phyloP scores from a whole-genome alignment of 768 basidiomycete genomes.

The Rhodotorula taiwanensis region DNA sequence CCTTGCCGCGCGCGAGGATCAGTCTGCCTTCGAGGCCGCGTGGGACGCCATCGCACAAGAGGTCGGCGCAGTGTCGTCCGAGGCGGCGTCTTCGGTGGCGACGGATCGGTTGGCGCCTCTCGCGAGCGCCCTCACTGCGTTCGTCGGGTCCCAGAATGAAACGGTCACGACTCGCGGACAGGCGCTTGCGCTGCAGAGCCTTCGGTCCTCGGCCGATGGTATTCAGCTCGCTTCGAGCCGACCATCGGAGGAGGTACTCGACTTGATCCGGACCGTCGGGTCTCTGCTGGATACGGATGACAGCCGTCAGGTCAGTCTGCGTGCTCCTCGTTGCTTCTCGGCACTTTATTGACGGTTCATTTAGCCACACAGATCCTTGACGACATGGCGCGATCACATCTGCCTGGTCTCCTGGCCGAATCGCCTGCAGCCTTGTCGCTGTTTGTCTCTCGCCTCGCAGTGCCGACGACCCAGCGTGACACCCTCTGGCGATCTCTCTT shows the following conservation, averaged over 20 bases:
- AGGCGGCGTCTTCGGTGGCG: not conserved
- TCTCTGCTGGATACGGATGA: constrained; percentile 1
- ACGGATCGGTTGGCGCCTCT: constrained; percentile 4
- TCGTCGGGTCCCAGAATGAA: not conserved
- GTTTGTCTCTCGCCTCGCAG: constrained; percentile 11
- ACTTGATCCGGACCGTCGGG: not conserved
- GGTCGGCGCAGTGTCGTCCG: not conserved
- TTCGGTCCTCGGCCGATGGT: not conserved
- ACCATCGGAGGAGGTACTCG: constrained; percentile 1
- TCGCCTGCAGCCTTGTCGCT: constrained; percentile 14
- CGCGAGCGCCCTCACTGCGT: constrained; percentile 8
- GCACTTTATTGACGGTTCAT: not conserved
- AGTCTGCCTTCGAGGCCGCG: not conserved
- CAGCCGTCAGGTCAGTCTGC: not conserved
- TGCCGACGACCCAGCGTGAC: not conserved
- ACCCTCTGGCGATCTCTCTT: constrained; percentile 24
- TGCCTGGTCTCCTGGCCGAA: constrained; percentile 9
- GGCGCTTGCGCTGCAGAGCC: not conserved
- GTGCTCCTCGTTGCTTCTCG: not conserved
- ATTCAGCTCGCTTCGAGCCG: constrained; percentile 3
- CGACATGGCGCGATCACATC: constrained; percentile 5
- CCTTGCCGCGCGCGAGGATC: constrained; percentile 4
- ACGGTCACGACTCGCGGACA: not conserved
- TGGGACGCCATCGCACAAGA: constrained; percentile 9
- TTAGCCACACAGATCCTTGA: constrained; percentile 9